phyloP scores from a whole-genome alignment of 768 basidiomycete species.

The Macrolepiota albuminosa region DNA sequence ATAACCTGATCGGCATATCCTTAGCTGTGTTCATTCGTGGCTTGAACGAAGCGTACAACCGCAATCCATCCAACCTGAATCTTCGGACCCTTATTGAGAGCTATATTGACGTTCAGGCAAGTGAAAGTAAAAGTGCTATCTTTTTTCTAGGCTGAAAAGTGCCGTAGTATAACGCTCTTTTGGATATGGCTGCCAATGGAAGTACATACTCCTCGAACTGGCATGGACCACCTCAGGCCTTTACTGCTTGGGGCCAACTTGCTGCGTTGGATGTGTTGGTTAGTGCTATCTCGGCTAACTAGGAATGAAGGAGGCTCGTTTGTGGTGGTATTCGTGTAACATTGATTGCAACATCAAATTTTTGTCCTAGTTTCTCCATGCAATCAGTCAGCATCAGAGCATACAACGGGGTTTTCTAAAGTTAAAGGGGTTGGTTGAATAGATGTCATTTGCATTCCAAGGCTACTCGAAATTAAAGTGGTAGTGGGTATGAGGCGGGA shows the following conservation, averaged over 20 bases:
- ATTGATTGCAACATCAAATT: not conserved
- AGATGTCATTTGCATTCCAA: no score
- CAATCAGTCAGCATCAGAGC: not conserved
- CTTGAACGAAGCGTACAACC: conserved; percentile 38
- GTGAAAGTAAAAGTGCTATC: not conserved
- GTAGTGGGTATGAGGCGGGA: no score
- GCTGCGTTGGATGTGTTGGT: conserved; percentile 41
- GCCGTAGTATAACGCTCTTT: conserved; percentile 43
- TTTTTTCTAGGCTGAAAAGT: not conserved
- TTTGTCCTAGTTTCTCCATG: not conserved
- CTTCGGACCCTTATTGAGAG: conserved; percentile 40
- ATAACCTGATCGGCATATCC: not conserved
- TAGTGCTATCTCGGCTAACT: conserved; percentile 28
- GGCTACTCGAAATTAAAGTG: no score
- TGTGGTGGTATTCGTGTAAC: not conserved
- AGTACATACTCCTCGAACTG: conserved; percentile 41
- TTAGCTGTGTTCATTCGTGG: conserved; percentile 43
- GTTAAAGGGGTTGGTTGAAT: no score
- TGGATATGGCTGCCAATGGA: conserved; percentile 41
- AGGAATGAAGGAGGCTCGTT: not conserved
- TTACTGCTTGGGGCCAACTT: conserved; percentile 47
- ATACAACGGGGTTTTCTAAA: not conserved
- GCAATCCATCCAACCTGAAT: conserved; percentile 30
- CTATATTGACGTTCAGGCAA: conserved; percentile 48
- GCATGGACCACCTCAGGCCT: conserved; percentile 40